Evolutionary conservation across 2,329 filamentous ascomycete genomes (phyloP).

Genomic region (Cyclaneusma minus): DNA sequence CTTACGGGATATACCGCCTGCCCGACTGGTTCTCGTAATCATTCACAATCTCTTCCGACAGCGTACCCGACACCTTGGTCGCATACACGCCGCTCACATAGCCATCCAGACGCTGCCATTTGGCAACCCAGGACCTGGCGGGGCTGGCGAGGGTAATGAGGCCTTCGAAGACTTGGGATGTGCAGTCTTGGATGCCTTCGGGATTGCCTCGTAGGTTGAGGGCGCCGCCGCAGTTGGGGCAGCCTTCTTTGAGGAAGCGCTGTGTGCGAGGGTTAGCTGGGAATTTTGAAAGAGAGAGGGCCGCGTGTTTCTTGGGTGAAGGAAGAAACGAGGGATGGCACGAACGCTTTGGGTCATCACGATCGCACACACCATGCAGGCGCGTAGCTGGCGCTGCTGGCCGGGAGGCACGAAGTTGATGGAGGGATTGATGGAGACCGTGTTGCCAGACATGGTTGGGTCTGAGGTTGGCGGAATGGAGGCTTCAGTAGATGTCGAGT

Average conservation of each 20-base stretch:
- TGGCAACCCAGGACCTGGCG: conserved; percentile 82
- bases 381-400: conserved; percentile 76
- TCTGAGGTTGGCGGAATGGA: too few relatives aligned
- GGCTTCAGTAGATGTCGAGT: too few relatives aligned
- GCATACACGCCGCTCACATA: conserved; percentile 88
- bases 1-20: conserved; percentile 51
- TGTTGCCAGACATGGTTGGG: too few relatives aligned
- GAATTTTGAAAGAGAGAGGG: not conserved
- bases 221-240: conserved; percentile 92
- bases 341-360: conserved; percentile 66
- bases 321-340: conserved; percentile 6
- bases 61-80: conserved; percentile 77
- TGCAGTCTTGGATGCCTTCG: conserved; percentile 83
- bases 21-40: conserved; percentile 47
- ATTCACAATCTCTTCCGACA: conserved; percentile 48
- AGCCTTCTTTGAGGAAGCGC: conserved; percentile 78
- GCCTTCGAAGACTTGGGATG: conserved; percentile 90
- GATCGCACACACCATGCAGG: conserved; percentile 97
- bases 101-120: conserved; percentile 81
- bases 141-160: conserved; percentile 76
- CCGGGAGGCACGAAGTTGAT: conserved; percentile 58
- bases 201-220: conserved; percentile 65
- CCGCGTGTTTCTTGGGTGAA: conserved; percentile 1
- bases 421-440: too few relatives aligned
- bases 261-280: conserved; percentile 20